Base-by-base conservation (phyloP, 1,284 basidiomycete genomes). In the Apiotrichum laibachii region DNA sequence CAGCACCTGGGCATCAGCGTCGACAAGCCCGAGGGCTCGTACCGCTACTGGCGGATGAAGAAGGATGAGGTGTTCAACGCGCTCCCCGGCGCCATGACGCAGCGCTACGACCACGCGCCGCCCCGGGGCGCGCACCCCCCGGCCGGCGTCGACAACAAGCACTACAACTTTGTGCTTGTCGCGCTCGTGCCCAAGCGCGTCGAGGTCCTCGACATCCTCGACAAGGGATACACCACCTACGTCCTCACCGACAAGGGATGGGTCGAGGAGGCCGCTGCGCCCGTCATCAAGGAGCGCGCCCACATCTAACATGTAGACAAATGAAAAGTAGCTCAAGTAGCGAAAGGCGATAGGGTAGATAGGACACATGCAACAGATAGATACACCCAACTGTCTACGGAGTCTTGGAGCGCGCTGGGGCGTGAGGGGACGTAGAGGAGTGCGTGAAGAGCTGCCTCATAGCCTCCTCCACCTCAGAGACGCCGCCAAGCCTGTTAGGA, bases 101-200 rank as follows among this genome's bases (percentile, higher is more conserved):
- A 16, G 4, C 35, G 37, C 35, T 59, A 54, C 52, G 52, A 59
- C 57, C 57, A 59, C 26, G 40, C 52, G 19, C 51, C 57, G 18
- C 42, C 34, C 8, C 48, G 35, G 16, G 57, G 57, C 7, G 35
- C 22, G 19, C 48, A 31, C 12, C 34, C 34, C 16, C 57, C 57
- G 26, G 22, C 19, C 22, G 49, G 49, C 48, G 50, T 49, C 6
- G 57, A 59, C 44, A 46, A 59, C n/a, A 53, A 53, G 49, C 57
- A 59, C 49, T 59, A 34, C 43, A 55, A 55, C 53, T 55, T 50
- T 35, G 43, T 55, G 34, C 26, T 59, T 9, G 10, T 59, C 12
- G 57, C 57, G 5, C 37, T 59, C 31, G 49, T 50, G 35, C 57
- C 57, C 1, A 6, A 35, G 33, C 57, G 49, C 35, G 57, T 59